Evolutionary conservation across 106 monocot species (phyloP), one percentile per base, ranked within the genome.

Genomic region (Phalaenopsis equestris): DNA sequence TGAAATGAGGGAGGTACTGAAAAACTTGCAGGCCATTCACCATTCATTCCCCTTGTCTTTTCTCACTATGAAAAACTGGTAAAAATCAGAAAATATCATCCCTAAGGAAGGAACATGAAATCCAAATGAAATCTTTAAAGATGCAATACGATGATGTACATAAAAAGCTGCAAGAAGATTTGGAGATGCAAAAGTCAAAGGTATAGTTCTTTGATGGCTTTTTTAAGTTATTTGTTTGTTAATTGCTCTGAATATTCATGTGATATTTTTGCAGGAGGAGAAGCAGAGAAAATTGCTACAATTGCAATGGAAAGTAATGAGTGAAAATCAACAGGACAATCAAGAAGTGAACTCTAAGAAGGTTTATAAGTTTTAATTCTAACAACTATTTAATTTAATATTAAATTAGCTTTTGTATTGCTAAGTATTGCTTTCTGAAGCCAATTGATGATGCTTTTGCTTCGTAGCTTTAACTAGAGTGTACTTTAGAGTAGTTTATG

Each of bases 221-320:
- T 6, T 81, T 11, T 8, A 56, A 11, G 15, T 3, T 36, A 39
- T 36, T 47, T 19, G 48, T 4, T 21, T 77, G 15, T 48, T 79
- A 10, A 9, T n/a, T 23, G 6, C 47, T 42, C 4, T 30, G 17
- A 78, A 23, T 57, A 42, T 68, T 79, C 8, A 72, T 73, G 6
- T 78, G 55, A 8, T 89, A 30, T 52, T 52, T 81, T 76, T 83
- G 46, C 81, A 99, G 99, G 99, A 99, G 74, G 95, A 93, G 75
- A 94, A 91, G 77, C 95, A 99, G 83, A 86, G 89, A 83, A 87
- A 87, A 80, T 78, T 94, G 38, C 82, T 99, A 75, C 93, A 99
- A 75, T 82, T 99, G 75, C 94, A 99, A 82, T 95, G 92, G 99
- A 99, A 91, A 91, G 95, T 95, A 76, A 98, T 98, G 87, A 79